Evolutionary conservation across 2,329 filamentous ascomycete genomes (phyloP), one percentile per base, ranked within the genome.

Genomic region (Exophiala sp.): DNA sequence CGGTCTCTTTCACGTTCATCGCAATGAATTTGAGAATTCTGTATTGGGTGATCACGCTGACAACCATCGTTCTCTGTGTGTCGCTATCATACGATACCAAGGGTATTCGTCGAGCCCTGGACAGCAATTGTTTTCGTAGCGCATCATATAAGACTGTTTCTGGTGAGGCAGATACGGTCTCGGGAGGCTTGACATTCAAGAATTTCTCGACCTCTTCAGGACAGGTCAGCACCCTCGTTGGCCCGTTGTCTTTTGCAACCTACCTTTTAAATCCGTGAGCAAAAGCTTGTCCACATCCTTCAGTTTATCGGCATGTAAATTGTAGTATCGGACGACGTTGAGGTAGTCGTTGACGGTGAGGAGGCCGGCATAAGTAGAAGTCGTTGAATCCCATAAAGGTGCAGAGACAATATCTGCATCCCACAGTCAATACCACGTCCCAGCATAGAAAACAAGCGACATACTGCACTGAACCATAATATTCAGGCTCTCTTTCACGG

Each of bases 241-340:
- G 12, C 10, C 12, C 18, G 9, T 9, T 9, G 47, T 38, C 11
- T 46, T 51, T 61, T 36, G 50, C 51, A 64, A 54, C 77, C 55
- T 77, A 95, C 91, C 89, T 81, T 92, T 83, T 54, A 99, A 81
- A 68, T 90, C 96, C 74, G 89, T 92, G 58, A 99, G 76, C 43
- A 90, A 86, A 70, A 99, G 96, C 71, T 96, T 89, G 63, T 97
- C 94, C 65, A 99, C 88, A 68, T 92, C 86, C 62, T 86, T 84
- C 57, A 97, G 82, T 54, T 91, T 88, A 62, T 95, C 89, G 2
- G 92, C 94, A 65, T 94, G 95, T 72, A 97, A 91, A 79, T 91
- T 96, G 77, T 99, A 97, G 74, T 99, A 99, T 71, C 97, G 92
- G 38, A 99, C 95, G 53, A 99, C 87, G 68, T 99, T 99, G 75